Percentiles rank a stretch among this genome's conserved stretches.
Evolutionary conservation across 1,284 basidiomycete genomes (phyloP).

Genomic region (Ceratobasidium sp.): DNA sequence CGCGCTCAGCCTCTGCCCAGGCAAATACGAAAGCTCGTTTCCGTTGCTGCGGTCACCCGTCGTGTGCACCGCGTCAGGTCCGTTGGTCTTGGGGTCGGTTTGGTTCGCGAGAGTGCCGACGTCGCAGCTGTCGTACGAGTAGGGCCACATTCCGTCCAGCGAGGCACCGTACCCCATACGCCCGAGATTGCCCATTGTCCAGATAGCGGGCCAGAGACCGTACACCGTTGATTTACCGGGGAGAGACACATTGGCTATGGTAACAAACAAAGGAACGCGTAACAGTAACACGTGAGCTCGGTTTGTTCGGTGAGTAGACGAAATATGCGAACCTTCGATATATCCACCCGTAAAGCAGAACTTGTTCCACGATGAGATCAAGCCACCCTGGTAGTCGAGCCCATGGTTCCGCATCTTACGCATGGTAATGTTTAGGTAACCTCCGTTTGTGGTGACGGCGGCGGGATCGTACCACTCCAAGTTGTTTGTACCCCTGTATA

Average conservation of each 20-base stretch:
- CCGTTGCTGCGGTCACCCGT: slow-evolving; percentile 55
- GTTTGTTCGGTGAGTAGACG: background rate
- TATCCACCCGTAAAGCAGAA: slow-evolving; percentile 94
- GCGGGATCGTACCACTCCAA: slow-evolving; percentile 84
- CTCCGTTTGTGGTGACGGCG: slow-evolving; percentile 82
- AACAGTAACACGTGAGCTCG: background rate
- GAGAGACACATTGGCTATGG: slow-evolving; percentile 69
- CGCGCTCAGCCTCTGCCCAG: slow-evolving; percentile 83
- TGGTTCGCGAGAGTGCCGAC: slow-evolving; percentile 62
- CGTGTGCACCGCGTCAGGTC: slow-evolving; percentile 56
- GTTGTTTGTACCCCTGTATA: slow-evolving; percentile 64
- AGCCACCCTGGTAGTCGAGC: slow-evolving; percentile 75
- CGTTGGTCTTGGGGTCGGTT: slow-evolving; percentile 50
- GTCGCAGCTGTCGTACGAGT: slow-evolving; percentile 60
- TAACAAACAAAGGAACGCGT: slow-evolving; percentile 54
- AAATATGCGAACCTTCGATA: slow-evolving; percentile 61
- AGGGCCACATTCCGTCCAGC: slow-evolving; percentile 64
- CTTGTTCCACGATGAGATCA: slow-evolving; percentile 85
- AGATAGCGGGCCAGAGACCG: slow-evolving; percentile 81
- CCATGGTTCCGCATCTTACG: slow-evolving; percentile 75
- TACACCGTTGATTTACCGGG: slow-evolving; percentile 72
- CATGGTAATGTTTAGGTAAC: slow-evolving; percentile 85
- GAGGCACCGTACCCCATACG: slow-evolving; percentile 69
- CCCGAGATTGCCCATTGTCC: slow-evolving; percentile 71
- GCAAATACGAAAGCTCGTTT: slow-evolving; percentile 72